Percentiles rank a stretch among this genome's conserved stretches.
Evolutionary conservation across 306 rosid species (phyloP).

Genomic region (Gastrolobium villosum): DNA sequence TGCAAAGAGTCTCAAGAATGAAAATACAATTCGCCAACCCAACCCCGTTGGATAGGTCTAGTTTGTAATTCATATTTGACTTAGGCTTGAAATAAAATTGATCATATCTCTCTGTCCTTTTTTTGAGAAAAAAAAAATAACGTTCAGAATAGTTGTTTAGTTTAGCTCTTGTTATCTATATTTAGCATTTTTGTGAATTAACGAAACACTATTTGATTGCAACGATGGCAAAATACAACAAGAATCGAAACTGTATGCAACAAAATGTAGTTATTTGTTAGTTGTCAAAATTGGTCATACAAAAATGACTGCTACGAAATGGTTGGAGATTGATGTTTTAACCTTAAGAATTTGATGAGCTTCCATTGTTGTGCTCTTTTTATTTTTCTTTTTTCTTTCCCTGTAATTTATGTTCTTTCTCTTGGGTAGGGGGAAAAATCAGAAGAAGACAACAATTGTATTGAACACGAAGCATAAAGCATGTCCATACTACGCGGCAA

Average conservation of each 20-base stretch:
- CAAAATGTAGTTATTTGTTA: background rate
- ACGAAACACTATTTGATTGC: background rate
- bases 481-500: background rate
- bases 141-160: background rate
- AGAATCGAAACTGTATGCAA: background rate
- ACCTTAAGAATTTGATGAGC: background rate
- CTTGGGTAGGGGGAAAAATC: background rate
- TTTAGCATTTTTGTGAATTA: background rate
- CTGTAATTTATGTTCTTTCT: background rate
- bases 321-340: background rate
- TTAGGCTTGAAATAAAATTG: too few species aligned
- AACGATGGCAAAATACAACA: constrained; percentile 8
- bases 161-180: constrained; percentile 6
- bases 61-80: too few species aligned
- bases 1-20: too few species aligned
- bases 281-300: background rate
- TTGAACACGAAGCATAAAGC: background rate
- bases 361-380: background rate
- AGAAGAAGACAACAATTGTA: background rate
- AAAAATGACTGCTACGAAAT: background rate
- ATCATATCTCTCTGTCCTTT: background rate
- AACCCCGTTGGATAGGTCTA: too few species aligned
- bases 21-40: too few species aligned
- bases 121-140: background rate
- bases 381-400: background rate